These are phyloP conservation scores for Fusarium sulawesiense DNA, from an alignment of 2,329 filamentous ascomycete genomes.

Conservation along the genomic window DNA sequence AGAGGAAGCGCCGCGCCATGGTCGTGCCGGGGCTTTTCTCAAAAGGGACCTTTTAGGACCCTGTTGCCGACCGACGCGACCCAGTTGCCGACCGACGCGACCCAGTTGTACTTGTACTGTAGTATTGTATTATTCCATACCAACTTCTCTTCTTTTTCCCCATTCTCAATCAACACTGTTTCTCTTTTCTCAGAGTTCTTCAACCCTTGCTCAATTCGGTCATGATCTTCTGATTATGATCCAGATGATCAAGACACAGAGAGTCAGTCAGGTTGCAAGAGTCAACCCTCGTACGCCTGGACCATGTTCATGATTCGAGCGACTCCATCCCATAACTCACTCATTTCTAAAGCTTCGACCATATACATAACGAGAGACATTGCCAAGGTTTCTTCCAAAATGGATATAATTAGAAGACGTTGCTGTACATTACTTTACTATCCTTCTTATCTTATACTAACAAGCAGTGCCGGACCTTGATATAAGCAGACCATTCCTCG, in stretches of 20 bases:
- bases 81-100: neutral
- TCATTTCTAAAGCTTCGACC: conserved; percentile 8
- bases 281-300: conserved; percentile 1
- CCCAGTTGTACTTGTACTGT: neutral
- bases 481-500: conserved; percentile 3
- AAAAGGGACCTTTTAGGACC: conserved; percentile 9
- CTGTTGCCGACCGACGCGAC: neutral
- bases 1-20: conserved; percentile 42
- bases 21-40: conserved; percentile 28
- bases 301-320: conserved; percentile 4
- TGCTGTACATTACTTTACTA: neutral
- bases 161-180: neutral
- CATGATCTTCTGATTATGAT: neutral
- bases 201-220: neutral
- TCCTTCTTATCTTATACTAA: conserved; percentile 4
- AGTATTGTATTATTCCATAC: neutral
- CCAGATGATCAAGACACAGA: neutral
- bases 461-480: conserved; percentile 12
- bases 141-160: neutral
- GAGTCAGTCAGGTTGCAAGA: neutral
- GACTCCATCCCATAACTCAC: neutral
- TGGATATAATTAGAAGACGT: conserved; percentile 26
- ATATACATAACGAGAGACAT: neutral
- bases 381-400: conserved; percentile 6
- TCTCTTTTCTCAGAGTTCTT: neutral